Conservation (phyloP, 1,139 yeast species). For the Hyphopichia pseudoburtonii region DNA sequence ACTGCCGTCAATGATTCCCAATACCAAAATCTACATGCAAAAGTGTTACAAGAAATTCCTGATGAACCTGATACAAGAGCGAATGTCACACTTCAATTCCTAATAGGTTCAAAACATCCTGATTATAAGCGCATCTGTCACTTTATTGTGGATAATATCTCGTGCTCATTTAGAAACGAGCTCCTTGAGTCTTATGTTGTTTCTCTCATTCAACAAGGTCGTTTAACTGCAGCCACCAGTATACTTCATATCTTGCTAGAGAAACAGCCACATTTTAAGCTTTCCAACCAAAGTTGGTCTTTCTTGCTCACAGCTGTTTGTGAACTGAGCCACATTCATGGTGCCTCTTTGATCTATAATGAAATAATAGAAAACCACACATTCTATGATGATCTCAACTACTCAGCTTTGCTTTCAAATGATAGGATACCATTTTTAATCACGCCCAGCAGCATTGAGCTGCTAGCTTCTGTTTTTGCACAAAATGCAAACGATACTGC, state of each 20-base stretch:
- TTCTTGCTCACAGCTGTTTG: slow-evolving; percentile 24
- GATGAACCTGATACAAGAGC: background rate
- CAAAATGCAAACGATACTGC: slow-evolving; percentile 25
- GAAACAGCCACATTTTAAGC: slow-evolving; percentile 13
- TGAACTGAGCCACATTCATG: slow-evolving; percentile 26
- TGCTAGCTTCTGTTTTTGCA: slow-evolving; percentile 28
- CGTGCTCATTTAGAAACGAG: background rate
- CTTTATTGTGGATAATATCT: slow-evolving; percentile 8
- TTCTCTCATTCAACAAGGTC: slow-evolving; percentile 14
- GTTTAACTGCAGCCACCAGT: slow-evolving; percentile 21
- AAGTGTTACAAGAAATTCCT: no score
- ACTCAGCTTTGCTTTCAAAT: slow-evolving; percentile 19
- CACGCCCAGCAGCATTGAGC: slow-evolving; percentile 23
- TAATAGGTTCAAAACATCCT: background rate
- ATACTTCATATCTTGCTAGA: slow-evolving; percentile 23
- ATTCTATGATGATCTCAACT: slow-evolving; percentile 16
- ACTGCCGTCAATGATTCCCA: no score
- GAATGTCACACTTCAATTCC: slow-evolving; percentile 6
- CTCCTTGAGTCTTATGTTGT: slow-evolving; percentile 1
- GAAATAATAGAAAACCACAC: slow-evolving; percentile 30
- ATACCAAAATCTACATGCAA: no score
- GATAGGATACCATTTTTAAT: slow-evolving; percentile 33
- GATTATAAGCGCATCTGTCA: slow-evolving; percentile 3
- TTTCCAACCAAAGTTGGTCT: slow-evolving; percentile 42
- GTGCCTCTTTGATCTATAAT: slow-evolving; percentile 38